phyloP scores from a whole-genome alignment of 495 filamentous ascomycete genomes.

The Wilcoxina mikolae region DNA sequence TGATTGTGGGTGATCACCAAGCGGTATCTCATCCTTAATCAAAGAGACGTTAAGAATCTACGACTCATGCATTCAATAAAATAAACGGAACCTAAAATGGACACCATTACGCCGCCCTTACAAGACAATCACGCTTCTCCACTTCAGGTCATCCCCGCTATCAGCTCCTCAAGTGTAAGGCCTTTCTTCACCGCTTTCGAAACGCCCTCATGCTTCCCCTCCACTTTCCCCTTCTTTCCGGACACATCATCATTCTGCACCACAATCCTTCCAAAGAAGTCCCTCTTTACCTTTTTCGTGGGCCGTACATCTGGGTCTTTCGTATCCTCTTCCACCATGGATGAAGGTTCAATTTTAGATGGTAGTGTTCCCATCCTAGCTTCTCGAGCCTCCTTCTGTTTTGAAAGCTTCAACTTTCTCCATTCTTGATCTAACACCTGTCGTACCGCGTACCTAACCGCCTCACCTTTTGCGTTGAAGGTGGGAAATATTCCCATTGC shows the following conservation, averaged over 20 bases:
- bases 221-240: too few relatives aligned
- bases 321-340: slow-evolving; percentile 21
- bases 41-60: too few relatives aligned
- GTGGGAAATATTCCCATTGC: neutral
- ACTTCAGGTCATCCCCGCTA: slow-evolving; percentile 42
- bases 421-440: slow-evolving; percentile 87
- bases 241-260: slow-evolving; percentile 45
- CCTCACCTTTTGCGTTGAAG: slow-evolving; percentile 32
- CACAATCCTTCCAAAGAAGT: slow-evolving; percentile 55
- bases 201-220: slow-evolving; percentile 92
- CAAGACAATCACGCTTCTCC: slow-evolving; percentile 12
- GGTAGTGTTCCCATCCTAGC: slow-evolving; percentile 33
- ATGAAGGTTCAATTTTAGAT: slow-evolving; percentile 27
- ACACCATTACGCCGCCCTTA: too few relatives aligned
- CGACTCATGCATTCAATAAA: too few relatives aligned
- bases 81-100: too few relatives aligned
- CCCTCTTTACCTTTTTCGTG: slow-evolving; percentile 46
- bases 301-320: slow-evolving; percentile 28
- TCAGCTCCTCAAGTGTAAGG: slow-evolving; percentile 68
- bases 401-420: slow-evolving; percentile 48
- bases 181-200: slow-evolving; percentile 93
- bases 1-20: too few relatives aligned
- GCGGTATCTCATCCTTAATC: too few relatives aligned
- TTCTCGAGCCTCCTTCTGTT: slow-evolving; percentile 43
- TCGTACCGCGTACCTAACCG: slow-evolving; percentile 71